Evolutionary conservation across 129 eudicot species (phyloP).

Genomic region (Flaveria trinervia): DNA sequence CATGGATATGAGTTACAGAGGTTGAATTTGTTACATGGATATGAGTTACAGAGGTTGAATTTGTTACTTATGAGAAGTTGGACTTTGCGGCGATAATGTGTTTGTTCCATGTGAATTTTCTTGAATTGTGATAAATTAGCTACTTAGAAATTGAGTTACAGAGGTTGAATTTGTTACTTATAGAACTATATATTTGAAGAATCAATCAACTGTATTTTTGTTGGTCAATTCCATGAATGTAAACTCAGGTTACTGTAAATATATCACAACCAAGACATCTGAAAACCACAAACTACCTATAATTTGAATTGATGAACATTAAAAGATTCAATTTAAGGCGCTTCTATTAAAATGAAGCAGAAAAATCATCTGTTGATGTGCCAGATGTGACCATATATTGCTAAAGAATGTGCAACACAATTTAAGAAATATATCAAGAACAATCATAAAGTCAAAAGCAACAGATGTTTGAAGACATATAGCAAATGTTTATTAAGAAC

Average conservation of each 20-base stretch:
- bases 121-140: slow-evolving; percentile 1
- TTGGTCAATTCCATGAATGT: background rate
- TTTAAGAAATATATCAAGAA: background rate
- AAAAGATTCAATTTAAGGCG: background rate
- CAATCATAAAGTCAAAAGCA: background rate
- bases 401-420: background rate
- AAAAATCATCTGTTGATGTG: background rate
- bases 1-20: too few relatives aligned
- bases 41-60: too few relatives aligned
- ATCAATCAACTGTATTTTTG: slow-evolving; percentile 7
- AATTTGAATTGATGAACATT: background rate
- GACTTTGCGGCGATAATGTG: slow-evolving; percentile 21
- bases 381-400: background rate
- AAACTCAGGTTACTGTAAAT: background rate
- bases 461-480: slow-evolving; percentile 1
- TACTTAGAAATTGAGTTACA: slow-evolving; percentile 24
- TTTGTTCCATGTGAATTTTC: slow-evolving; percentile 28
- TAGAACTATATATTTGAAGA: slow-evolving; percentile 15
- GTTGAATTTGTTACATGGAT: too few relatives aligned
- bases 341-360: background rate
- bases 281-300: too few relatives aligned
- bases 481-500: slow-evolving; percentile 7
- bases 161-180: slow-evolving; percentile 28
- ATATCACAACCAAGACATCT: too few relatives aligned
- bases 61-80: background rate